phyloP scores from a whole-genome alignment of 2,329 filamentous ascomycete species.

The Fusarium irregulare region DNA sequence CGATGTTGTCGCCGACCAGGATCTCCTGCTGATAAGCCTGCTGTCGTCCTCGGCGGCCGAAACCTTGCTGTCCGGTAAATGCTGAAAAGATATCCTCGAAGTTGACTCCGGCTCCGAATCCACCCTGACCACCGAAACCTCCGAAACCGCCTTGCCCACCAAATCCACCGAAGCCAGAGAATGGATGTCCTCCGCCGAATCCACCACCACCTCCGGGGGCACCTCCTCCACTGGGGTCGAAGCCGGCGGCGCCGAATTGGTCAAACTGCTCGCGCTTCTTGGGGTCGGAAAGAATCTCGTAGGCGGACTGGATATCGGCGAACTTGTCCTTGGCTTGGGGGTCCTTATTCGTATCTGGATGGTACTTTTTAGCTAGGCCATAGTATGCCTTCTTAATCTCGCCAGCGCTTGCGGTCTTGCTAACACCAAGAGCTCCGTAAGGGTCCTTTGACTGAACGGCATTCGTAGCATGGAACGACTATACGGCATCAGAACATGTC shows the following conservation, averaged over 20 bases:
- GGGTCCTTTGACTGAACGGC: constrained; percentile 75
- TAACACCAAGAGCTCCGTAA: constrained; percentile 87
- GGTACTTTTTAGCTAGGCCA: constrained; percentile 94
- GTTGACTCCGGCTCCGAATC: constrained; percentile 86
- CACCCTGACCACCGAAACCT: constrained; percentile 61
- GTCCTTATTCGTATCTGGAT: constrained; percentile 98
- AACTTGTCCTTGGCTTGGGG: constrained; percentile 94
- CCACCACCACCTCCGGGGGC: constrained; percentile 69
- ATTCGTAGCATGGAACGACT: constrained; percentile 72
- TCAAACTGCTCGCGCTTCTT: constrained; percentile 95
- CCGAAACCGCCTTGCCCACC: constrained; percentile 36
- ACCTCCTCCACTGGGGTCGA: constrained; percentile 76
- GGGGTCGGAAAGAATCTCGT: constrained; percentile 91
- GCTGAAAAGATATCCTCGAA: constrained; percentile 96
- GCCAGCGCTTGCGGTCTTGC: constrained; percentile 79
- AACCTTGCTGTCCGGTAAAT: constrained; percentile 72
- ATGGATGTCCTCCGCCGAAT: constrained; percentile 73
- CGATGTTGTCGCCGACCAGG: constrained; percentile 94
- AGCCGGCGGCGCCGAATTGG: constrained; percentile 87
- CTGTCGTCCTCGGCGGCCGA: constrained; percentile 60
- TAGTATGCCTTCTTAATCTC: constrained; percentile 99
- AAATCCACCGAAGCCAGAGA: constrained; percentile 62
- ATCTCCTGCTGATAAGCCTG: constrained; percentile 82
- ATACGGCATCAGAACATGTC: constrained; percentile 36
- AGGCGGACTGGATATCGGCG: constrained; percentile 89